phyloP scores from a whole-genome alignment of 345 rosid genomes.

The Lumnitzera racemosa region DNA sequence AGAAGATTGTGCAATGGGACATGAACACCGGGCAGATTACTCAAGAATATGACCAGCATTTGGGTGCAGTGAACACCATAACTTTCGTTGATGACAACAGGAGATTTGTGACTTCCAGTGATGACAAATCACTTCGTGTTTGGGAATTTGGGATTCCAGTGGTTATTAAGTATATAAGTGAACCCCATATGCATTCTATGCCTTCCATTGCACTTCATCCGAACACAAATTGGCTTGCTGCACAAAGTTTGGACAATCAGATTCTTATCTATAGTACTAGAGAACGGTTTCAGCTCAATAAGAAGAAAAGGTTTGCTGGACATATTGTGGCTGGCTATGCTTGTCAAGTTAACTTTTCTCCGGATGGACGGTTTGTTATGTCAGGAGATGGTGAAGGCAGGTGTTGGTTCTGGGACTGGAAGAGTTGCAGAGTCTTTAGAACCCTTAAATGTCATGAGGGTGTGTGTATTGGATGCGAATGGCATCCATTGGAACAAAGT shows the following conservation, averaged over 20 bases:
- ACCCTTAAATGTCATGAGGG: slow-evolving; percentile 89
- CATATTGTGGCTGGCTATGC: slow-evolving; percentile 94
- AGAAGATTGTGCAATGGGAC: slow-evolving; percentile 99
- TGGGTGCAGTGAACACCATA: slow-evolving; percentile 92
- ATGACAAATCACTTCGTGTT: slow-evolving; percentile 95
- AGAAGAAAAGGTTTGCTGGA: slow-evolving; percentile 94
- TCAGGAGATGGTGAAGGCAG: slow-evolving; percentile 99
- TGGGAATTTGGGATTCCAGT: slow-evolving; percentile 99
- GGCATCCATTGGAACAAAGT: slow-evolving; percentile 99
- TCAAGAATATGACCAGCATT: slow-evolving; percentile 82
- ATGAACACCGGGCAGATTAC: slow-evolving; percentile 86
- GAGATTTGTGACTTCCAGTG: slow-evolving; percentile 95
- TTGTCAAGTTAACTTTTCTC: slow-evolving; percentile 97
- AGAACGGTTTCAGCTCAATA: slow-evolving; percentile 96
- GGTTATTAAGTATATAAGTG: slow-evolving; percentile 95
- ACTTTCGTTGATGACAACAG: slow-evolving; percentile 93
- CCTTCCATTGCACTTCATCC: slow-evolving; percentile 91
- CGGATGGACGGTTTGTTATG: slow-evolving; percentile 97
- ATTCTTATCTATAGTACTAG: slow-evolving; percentile 82
- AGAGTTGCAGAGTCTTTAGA: slow-evolving; percentile 89
- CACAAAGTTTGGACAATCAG: slow-evolving; percentile 96
- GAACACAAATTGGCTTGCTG: slow-evolving; percentile 90
- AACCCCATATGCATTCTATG: slow-evolving; percentile 99
- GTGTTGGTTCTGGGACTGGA: slow-evolving; percentile 99
- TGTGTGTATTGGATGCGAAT: slow-evolving; percentile 81